These are phyloP conservation scores for Phaeosphaeriaceae sp. DNA, from an alignment of 2,329 filamentous ascomycete genomes.

Conservation along the genomic window DNA sequence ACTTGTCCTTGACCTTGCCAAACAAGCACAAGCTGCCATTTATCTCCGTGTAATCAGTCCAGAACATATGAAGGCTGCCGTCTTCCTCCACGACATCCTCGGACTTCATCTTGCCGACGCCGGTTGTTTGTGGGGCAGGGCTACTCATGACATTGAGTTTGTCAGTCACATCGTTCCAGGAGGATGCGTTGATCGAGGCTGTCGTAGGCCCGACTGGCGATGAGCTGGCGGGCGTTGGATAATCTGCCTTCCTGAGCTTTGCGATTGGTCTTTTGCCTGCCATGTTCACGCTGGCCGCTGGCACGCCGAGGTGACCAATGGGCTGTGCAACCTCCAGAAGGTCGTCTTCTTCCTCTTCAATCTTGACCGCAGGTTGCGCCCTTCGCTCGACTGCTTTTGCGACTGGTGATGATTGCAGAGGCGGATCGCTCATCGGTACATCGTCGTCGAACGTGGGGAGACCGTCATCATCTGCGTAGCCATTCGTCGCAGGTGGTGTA, in stretches of 20 bases:
- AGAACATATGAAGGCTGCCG: constrained; percentile 92
- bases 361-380: constrained; percentile 60
- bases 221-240: constrained; percentile 76
- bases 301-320: constrained; percentile 68
- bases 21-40: constrained; percentile 93
- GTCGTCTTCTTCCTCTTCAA: constrained; percentile 74
- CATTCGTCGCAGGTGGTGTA: constrained; percentile 47
- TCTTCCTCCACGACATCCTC: constrained; percentile 92
- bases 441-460: constrained; percentile 69
- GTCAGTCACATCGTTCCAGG: constrained; percentile 87
- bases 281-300: constrained; percentile 79
- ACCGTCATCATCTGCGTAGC: constrained; percentile 61
- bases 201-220: constrained; percentile 72
- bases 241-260: constrained; percentile 71
- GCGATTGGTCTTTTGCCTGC: constrained; percentile 79
- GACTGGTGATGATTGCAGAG: constrained; percentile 82
- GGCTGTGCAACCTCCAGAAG: constrained; percentile 87
- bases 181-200: constrained; percentile 71
- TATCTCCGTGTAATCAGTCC: constrained; percentile 94
- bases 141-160: constrained; percentile 86
- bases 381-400: constrained; percentile 80
- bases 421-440: constrained; percentile 83
- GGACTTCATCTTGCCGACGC: constrained; percentile 80
- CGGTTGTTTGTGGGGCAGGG: constrained; percentile 67
- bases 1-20: constrained; percentile 93